These are phyloP conservation scores for Monosporozyma servazzii DNA, from an alignment of 805 yeast genomes.

Conservation along the genomic window DNA sequence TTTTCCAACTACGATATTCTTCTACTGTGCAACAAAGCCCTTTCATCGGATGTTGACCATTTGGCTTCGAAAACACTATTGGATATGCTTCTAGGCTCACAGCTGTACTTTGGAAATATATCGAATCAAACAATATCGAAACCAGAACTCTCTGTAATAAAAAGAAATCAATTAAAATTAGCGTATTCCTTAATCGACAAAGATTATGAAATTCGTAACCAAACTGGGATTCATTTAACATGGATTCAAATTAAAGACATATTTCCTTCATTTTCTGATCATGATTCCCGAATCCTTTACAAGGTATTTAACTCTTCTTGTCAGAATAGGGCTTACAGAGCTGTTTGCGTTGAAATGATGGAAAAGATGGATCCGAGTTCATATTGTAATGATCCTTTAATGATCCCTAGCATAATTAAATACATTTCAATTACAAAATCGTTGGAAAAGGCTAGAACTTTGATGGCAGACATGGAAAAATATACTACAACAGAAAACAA, in stretches of 20 bases:
- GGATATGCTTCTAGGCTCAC: constrained; percentile 10
- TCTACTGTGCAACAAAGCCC: constrained; percentile 17
- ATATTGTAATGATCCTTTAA: constrained; percentile 21
- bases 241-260: constrained; percentile 18
- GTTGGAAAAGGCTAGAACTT: constrained; percentile 10
- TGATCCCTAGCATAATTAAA: constrained; percentile 19
- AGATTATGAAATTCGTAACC: constrained; percentile 17
- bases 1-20: constrained; percentile 12
- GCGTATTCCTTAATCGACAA: constrained; percentile 17
- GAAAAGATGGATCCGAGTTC: constrained; percentile 11
- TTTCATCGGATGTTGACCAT: constrained; percentile 10
- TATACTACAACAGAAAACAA: constrained; percentile 12
- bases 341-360: constrained; percentile 13
- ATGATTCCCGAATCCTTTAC: constrained; percentile 22
- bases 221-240: constrained; percentile 18
- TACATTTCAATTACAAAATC: constrained; percentile 12
- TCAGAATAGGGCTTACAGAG: constrained; percentile 16
- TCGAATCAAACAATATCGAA: neutral
- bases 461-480: constrained; percentile 18
- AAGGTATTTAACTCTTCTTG: constrained; percentile 16
- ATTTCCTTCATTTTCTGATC: constrained; percentile 11
- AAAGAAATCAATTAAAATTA: constrained; percentile 10
- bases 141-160: neutral
- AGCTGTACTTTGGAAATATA: neutral
- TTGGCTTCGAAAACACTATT: constrained; percentile 12